phyloP scores from a whole-genome alignment of 257 asterid species.

The Osmanthus fragrans region DNA sequence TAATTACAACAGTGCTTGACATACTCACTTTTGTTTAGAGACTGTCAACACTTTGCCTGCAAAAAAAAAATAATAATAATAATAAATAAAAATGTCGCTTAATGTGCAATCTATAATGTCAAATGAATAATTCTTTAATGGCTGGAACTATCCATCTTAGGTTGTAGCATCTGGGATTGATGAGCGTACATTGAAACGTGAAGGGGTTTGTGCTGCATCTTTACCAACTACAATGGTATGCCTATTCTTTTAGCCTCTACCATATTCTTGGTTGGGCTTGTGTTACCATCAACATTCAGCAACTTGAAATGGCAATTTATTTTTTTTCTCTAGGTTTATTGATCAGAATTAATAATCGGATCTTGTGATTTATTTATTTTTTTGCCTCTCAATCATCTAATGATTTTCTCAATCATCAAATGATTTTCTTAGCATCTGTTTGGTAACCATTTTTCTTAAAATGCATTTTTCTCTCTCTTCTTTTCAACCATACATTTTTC shows the following conservation, averaged over 20 bases:
- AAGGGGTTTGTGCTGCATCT: conserved; percentile 99
- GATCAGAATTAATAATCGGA: not conserved
- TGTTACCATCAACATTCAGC: not conserved
- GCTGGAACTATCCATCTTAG: conserved; percentile 35
- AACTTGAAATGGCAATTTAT: not conserved
- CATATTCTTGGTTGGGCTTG: conserved; percentile 9
- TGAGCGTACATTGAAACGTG: conserved; percentile 94
- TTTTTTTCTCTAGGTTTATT: not conserved
- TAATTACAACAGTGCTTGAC: not conserved
- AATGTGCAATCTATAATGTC: conserved; percentile 14
- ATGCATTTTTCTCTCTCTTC: too few species aligned
- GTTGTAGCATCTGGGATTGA: conserved; percentile 98
- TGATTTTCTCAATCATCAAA: not conserved
- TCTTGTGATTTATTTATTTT: not conserved
- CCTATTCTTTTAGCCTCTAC: conserved; percentile 9
- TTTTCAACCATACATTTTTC: too few species aligned
- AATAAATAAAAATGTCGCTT: not conserved
- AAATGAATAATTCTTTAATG: conserved; percentile 5
- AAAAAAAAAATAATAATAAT: not conserved
- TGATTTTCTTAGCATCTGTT: too few species aligned
- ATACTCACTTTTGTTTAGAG: conserved; percentile 8
- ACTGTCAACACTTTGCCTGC: not conserved
- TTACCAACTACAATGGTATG: conserved; percentile 96
- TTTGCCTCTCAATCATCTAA: not conserved
- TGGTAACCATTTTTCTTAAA: too few species aligned